phyloP scores from a whole-genome alignment of 495 filamentous ascomycete species.

The Aspergillus avenaceus region DNA sequence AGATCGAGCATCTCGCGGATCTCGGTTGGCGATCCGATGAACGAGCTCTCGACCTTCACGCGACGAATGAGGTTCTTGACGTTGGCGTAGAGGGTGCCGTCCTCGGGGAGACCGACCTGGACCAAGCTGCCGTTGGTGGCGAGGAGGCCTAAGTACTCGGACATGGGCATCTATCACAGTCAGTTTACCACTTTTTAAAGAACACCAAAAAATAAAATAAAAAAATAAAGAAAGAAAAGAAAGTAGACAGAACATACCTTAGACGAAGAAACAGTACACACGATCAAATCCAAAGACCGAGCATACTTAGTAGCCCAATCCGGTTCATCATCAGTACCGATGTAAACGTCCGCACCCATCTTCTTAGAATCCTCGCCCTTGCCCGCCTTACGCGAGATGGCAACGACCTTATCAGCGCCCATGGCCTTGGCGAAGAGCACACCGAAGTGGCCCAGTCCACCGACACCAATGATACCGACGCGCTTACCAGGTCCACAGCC shows the following conservation, averaged over 20 bases:
- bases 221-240: too few relatives aligned
- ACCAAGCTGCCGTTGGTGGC: constrained; percentile 68
- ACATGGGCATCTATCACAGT: constrained; percentile 59
- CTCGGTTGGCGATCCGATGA: constrained; percentile 67
- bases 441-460: constrained; percentile 74
- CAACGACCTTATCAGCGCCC: constrained; percentile 72
- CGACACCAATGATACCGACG: constrained; percentile 81
- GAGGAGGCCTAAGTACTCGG: constrained; percentile 64
- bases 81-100: constrained; percentile 57
- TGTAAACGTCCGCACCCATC: constrained; percentile 61
- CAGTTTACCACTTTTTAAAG: too few relatives aligned
- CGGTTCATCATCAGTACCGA: constrained; percentile 77
- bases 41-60: constrained; percentile 63
- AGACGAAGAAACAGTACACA: constrained; percentile 71
- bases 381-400: constrained; percentile 61
- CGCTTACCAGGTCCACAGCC: constrained; percentile 74
- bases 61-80: constrained; percentile 62
- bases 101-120: constrained; percentile 73
- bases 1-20: constrained; percentile 81
- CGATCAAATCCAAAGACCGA: constrained; percentile 71
- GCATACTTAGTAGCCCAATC: constrained; percentile 66
- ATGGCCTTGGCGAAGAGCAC: constrained; percentile 61
- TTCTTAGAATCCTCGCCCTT: constrained; percentile 71
- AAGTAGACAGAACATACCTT: constrained; percentile 32
- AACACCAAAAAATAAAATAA: too few relatives aligned